A percentile compares a stretch with the other conserved stretches of the same genome.
Conservation (phyloP, 2,329 filamentous ascomycete genomes). For the Colletotrichum orbiculare region DNA sequence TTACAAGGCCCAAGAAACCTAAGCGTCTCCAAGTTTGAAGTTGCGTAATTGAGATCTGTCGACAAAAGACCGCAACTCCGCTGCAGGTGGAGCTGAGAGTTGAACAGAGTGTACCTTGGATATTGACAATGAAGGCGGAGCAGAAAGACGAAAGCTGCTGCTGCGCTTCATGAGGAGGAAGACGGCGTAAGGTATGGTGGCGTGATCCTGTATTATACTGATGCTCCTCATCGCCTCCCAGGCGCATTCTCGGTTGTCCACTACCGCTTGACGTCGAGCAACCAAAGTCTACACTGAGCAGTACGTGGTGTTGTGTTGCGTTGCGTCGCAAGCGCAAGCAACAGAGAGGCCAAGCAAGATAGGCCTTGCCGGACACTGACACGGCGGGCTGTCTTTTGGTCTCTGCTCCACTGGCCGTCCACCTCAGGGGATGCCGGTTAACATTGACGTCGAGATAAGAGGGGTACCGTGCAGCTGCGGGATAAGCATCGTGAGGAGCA, state of each 20-base stretch:
- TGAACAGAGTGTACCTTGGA: no score
- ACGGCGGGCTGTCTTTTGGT: neutral
- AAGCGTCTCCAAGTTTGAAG: neutral
- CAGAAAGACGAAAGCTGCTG: slow-evolving; percentile 17
- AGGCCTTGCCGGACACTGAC: slow-evolving; percentile 17
- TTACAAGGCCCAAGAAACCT: neutral
- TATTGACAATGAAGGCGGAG: slow-evolving; percentile 10
- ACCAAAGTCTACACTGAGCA: neutral
- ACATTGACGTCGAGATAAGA: slow-evolving; percentile 15
- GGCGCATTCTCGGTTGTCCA: neutral
- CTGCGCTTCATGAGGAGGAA: slow-evolving; percentile 3
- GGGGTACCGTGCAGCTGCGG: slow-evolving; percentile 12
- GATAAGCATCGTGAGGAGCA: slow-evolving; percentile 10
- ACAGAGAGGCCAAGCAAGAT: slow-evolving; percentile 6
- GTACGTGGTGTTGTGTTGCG: slow-evolving; percentile 6
- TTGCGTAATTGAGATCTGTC: neutral
- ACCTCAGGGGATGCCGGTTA: slow-evolving; percentile 9
- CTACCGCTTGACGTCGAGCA: neutral
- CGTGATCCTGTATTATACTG: slow-evolving; percentile 26
- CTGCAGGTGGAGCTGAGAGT: slow-evolving; percentile 15
- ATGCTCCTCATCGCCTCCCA: slow-evolving; percentile 7
- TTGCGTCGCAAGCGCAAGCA: no score
- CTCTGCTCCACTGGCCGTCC: slow-evolving; percentile 19
- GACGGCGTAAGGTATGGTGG: slow-evolving; percentile 8
- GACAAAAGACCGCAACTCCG: neutral